A percentile compares a stretch with the other conserved stretches of the same genome.
Evolutionary conservation across 1,284 basidiomycete genomes (phyloP).

Genomic region (Papiliotrema nemorosa): DNA sequence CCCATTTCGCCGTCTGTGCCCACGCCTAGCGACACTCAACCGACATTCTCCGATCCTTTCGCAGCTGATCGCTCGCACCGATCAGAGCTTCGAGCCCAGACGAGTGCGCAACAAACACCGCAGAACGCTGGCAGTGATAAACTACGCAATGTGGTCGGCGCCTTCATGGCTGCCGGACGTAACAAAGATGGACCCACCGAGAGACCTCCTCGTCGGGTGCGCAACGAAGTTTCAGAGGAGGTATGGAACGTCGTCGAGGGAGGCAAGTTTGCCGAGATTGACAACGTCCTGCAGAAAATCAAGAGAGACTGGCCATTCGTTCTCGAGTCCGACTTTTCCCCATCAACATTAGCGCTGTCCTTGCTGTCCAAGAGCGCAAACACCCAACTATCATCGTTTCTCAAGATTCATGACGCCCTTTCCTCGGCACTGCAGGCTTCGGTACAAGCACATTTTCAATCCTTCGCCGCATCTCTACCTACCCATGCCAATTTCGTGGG

Average conservation of each 20-base stretch:
- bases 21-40: neutral
- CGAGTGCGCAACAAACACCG: constrained; percentile 22
- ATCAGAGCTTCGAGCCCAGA: constrained; percentile 31
- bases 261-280: constrained; percentile 47
- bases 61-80: constrained; percentile 38
- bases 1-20: constrained; percentile 23
- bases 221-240: constrained; percentile 20
- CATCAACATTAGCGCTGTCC: constrained; percentile 82
- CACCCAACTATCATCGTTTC: constrained; percentile 27
- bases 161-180: constrained; percentile 36
- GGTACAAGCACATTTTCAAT: constrained; percentile 74
- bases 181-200: constrained; percentile 11
- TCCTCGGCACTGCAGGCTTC: constrained; percentile 44
- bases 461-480: constrained; percentile 84
- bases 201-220: constrained; percentile 18
- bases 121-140: constrained; percentile 14
- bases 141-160: constrained; percentile 40
- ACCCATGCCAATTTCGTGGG: constrained; percentile 74
- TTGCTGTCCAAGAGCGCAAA: constrained; percentile 69
- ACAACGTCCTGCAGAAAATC: constrained; percentile 72
- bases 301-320: constrained; percentile 86
- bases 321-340: constrained; percentile 82
- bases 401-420: constrained; percentile 36
- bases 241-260: constrained; percentile 28
- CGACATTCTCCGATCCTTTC: constrained; percentile 34